Evolutionary conservation across 768 basidiomycete species (phyloP).

Genomic region (Leucosporidium yakuticum): DNA sequence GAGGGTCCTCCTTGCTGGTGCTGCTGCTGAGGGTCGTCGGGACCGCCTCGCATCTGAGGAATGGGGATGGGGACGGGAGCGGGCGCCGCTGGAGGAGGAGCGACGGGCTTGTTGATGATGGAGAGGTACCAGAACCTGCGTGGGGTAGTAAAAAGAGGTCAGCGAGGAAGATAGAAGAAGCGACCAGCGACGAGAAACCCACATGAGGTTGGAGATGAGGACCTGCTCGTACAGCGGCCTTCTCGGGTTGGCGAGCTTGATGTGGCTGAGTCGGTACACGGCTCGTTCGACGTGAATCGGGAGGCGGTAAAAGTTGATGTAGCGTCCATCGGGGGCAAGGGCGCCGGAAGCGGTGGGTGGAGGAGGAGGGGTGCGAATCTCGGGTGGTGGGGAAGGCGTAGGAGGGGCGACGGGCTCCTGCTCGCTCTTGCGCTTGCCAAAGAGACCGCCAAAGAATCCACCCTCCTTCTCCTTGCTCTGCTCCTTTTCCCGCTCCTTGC

Average conservation of each 20-base stretch:
- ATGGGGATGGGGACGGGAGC: constrained; percentile 39
- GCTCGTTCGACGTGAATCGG: constrained; percentile 98
- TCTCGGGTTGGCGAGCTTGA: constrained; percentile 95
- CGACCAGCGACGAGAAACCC: background rate
- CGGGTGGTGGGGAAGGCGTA: constrained; percentile 6
- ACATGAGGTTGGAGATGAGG: constrained; percentile 48
- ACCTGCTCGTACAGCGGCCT: constrained; percentile 95
- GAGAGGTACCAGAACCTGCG: constrained; percentile 98
- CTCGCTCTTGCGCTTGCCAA: constrained; percentile 80
- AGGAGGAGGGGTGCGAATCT: constrained; percentile 30
- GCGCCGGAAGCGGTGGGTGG: constrained; percentile 41
- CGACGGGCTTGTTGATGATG: constrained; percentile 87
- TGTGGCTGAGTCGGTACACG: constrained; percentile 93
- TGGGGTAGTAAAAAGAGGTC: constrained; percentile 55
- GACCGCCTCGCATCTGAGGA: constrained; percentile 36
- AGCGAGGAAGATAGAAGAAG: constrained; percentile 46
- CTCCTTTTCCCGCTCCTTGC: constrained; percentile 46
- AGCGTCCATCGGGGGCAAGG: constrained; percentile 40
- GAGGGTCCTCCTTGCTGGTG: constrained; percentile 24
- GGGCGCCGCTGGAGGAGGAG: constrained; percentile 44
- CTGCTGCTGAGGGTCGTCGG: background rate
- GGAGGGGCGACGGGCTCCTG: constrained; percentile 47
- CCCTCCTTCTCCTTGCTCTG: constrained; percentile 60
- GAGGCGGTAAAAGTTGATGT: constrained; percentile 56
- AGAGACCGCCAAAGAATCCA: constrained; percentile 86